phyloP scores from a whole-genome alignment of 352 stramenopile genomes.

The Phytopythium helicoides region DNA sequence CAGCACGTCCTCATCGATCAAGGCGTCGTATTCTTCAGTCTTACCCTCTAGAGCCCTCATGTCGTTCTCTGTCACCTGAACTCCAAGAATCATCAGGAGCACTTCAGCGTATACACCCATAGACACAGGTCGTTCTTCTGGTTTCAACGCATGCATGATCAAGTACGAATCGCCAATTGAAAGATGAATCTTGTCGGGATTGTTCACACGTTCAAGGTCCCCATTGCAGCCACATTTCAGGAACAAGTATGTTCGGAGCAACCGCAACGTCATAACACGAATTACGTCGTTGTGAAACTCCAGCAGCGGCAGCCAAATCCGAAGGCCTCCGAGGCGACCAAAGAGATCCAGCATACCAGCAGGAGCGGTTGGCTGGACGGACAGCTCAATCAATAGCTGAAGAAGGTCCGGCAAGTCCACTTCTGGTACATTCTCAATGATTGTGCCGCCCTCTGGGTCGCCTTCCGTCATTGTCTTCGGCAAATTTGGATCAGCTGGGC shows the following conservation, averaged over 20 bases:
- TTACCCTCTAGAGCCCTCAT: slow-evolving; percentile 47
- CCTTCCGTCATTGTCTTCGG: slow-evolving; percentile 63
- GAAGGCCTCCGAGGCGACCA: slow-evolving; percentile 66
- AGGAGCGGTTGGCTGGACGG: slow-evolving; percentile 63
- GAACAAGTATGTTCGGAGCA: slow-evolving; percentile 77
- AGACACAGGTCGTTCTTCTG: slow-evolving; percentile 51
- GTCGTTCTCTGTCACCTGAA: slow-evolving; percentile 60
- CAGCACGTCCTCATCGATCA: slow-evolving; percentile 59
- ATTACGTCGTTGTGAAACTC: slow-evolving; percentile 70
- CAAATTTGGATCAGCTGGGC: too few relatives aligned
- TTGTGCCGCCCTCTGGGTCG: slow-evolving; percentile 61
- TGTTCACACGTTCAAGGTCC: slow-evolving; percentile 63
- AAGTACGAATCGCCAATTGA: slow-evolving; percentile 77
- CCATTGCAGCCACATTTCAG: slow-evolving; percentile 69
- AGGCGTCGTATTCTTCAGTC: slow-evolving; percentile 40
- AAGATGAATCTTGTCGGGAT: slow-evolving; percentile 69
- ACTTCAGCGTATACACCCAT: slow-evolving; percentile 84
- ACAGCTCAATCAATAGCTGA: slow-evolving; percentile 77
- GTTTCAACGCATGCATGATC: slow-evolving; percentile 79
- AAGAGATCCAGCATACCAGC: slow-evolving; percentile 73
- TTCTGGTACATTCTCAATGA: slow-evolving; percentile 75
- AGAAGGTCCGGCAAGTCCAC: slow-evolving; percentile 72
- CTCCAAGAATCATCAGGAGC: slow-evolving; percentile 67
- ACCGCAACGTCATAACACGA: slow-evolving; percentile 76
- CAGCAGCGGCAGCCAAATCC: slow-evolving; percentile 81